These are phyloP conservation scores for Candida gigantensis DNA, from an alignment of 1,139 yeast species.

Conservation along the genomic window DNA sequence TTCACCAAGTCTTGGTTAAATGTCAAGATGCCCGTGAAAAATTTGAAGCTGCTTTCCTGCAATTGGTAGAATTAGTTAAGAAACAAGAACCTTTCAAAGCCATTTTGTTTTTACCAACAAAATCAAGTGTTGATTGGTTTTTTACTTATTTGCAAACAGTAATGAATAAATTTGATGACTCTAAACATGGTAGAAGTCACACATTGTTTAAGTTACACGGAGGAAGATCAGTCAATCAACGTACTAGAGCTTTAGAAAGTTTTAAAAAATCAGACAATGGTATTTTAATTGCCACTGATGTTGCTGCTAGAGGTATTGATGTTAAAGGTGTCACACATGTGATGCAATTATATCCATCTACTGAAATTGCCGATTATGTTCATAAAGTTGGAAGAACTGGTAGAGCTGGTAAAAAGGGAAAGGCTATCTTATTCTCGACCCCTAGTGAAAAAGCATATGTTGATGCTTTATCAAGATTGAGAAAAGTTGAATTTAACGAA, in stretches of 20 bases:
- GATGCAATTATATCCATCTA: conserved; percentile 75
- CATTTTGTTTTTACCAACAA: conserved; percentile 81
- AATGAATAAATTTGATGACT: neutral
- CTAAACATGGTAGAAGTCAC: neutral
- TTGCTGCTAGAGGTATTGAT: conserved; percentile 96
- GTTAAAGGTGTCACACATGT: conserved; percentile 84
- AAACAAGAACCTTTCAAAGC: conserved; percentile 56
- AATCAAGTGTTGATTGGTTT: conserved; percentile 59
- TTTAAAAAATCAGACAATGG: conserved; percentile 57
- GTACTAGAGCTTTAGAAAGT: conserved; percentile 28
- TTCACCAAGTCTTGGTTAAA: conserved; percentile 62
- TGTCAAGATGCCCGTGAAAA: conserved; percentile 52
- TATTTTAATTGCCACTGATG: conserved; percentile 82
- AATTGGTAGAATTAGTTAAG: conserved; percentile 35
- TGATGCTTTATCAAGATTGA: conserved; percentile 39
- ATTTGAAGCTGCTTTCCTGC: conserved; percentile 54
- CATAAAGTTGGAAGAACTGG: conserved; percentile 98
- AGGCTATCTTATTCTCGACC: conserved; percentile 54
- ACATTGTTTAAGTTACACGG: conserved; percentile 30
- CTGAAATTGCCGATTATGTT: conserved; percentile 73
- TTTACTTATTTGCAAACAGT: conserved; percentile 8
- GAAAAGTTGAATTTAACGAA: conserved; percentile 52
- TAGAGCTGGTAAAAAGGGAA: conserved; percentile 84
- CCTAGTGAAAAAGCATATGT: conserved; percentile 50
- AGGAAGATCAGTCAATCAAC: conserved; percentile 42